A percentile compares a stretch with the other conserved stretches of the same genome.
phyloP scores from a whole-genome alignment of 768 basidiomycete genomes.

The Coprinopsis marcescibilis region DNA sequence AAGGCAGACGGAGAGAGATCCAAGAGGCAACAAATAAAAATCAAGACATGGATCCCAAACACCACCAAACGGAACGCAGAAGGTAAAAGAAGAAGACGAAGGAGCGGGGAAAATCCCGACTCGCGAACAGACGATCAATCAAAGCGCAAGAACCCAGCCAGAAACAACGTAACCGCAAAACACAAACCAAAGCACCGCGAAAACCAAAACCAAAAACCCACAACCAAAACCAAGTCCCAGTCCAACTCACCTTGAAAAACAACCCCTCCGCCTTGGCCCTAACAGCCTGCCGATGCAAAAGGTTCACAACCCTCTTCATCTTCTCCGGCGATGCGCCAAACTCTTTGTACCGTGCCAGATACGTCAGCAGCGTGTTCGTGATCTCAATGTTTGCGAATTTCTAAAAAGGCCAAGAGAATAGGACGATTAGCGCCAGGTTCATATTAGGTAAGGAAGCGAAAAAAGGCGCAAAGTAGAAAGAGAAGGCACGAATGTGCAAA shows the following conservation, averaged over 20 bases:
- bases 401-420: constrained; percentile 33
- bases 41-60: too few species aligned
- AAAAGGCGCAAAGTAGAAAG: too few species aligned
- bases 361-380: constrained; percentile 75
- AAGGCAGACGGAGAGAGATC: neutral
- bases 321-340: constrained; percentile 72
- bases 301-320: constrained; percentile 83
- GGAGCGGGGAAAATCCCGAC: too few species aligned
- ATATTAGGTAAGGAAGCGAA: too few species aligned
- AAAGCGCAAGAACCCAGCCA: too few species aligned
- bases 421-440: neutral
- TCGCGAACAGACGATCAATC: too few species aligned
- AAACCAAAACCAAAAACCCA: neutral
- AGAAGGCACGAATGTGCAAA: too few species aligned
- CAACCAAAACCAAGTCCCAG: neutral
- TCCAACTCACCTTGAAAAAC: constrained; percentile 80
- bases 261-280: constrained; percentile 89
- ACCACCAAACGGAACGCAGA: too few species aligned
- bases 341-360: constrained; percentile 80
- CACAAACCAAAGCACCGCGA: too few species aligned
- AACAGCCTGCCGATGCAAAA: constrained; percentile 89
- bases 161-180: too few species aligned
- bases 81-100: too few species aligned
- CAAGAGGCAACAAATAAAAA: too few species aligned
- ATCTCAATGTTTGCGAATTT: constrained; percentile 88